These are phyloP conservation scores for Rhodomyrtus psidioides DNA, from an alignment of 441 rosid species.

Conservation along the genomic window DNA sequence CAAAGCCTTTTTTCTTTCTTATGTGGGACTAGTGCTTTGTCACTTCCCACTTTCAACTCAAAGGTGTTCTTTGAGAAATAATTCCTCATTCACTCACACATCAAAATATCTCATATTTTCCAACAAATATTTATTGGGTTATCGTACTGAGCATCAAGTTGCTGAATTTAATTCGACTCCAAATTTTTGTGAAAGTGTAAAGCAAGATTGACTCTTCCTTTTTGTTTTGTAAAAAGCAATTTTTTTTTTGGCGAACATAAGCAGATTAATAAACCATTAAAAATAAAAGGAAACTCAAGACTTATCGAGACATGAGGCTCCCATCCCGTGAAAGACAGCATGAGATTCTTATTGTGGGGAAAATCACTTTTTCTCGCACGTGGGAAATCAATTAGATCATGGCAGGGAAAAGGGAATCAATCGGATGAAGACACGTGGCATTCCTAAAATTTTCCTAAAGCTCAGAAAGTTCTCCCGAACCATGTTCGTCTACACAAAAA, in stretches of 20 bases:
- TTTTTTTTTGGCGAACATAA: neutral
- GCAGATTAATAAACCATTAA: neutral
- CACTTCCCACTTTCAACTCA: no score
- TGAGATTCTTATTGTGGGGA: neutral
- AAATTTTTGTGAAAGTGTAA: neutral
- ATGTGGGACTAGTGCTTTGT: no score
- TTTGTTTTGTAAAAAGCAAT: neutral
- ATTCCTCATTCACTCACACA: no score
- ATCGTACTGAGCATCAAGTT: fast-evolving
- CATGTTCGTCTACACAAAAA: no score
- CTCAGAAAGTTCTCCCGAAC: no score
- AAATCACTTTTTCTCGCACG: neutral
- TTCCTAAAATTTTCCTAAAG: no score
- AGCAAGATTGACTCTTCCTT: neutral
- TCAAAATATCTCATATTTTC: no score
- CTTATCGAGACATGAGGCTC: neutral
- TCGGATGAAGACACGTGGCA: neutral
- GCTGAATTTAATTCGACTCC: neutral
- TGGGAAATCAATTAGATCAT: neutral
- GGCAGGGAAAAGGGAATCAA: neutral
- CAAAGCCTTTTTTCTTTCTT: no score
- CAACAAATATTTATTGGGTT: neutral
- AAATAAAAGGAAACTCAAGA: neutral
- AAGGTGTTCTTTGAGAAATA: no score
- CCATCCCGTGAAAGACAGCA: neutral